Base-by-base conservation (phyloP, 2,329 filamentous ascomycete genomes). In the Fusarium foetens region DNA sequence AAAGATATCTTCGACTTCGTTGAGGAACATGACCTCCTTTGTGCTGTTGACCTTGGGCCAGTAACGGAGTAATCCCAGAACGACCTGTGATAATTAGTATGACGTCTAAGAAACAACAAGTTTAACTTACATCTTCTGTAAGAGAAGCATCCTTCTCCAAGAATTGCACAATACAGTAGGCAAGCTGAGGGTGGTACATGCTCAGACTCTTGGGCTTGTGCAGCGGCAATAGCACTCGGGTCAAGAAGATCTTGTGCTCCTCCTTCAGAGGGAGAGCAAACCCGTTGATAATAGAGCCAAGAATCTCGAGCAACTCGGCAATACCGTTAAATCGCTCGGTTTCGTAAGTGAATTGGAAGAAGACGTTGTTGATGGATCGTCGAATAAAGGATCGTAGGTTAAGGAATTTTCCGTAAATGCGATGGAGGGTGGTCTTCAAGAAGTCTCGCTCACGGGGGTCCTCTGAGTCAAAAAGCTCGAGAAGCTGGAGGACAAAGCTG, bases 41-140 rank as follows among this genome's bases (percentile, higher is more conserved):
- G 96, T 99, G 83, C 96, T 98, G 84, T 99, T 99, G 77, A 97
- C 94, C 86, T 99, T 99, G 52, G 96, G 96, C 96, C 96, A 99
- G 82, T 98, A 99, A 75, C 96, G 92, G 71, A 99, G 87, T 62
- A 99, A 87, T 49, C 96, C 96, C 73, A 98, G 90, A 53, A 99
- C 96, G 70, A 98, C 94, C 93, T 95, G n/a, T 2, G 2, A 23
- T 7, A 14, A 48, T 77, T 67, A 77, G 75, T 14, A 12, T 45
- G 13, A 6, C 13, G 8, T 27, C 23, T 16, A 10, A 41, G 25
- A 29, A 19, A 36, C 14, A 21, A 25, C 3, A 31, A 39, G 27
- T 11, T 8, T 3, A 13, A 66, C 64, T 19, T 84, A 95, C 94
- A 85, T 99, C 96, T 89, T 99, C 96, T 16, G 96, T 99, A 78